Base-by-base conservation (phyloP, 2,329 filamentous ascomycete genomes). In the Monascus ruber region DNA sequence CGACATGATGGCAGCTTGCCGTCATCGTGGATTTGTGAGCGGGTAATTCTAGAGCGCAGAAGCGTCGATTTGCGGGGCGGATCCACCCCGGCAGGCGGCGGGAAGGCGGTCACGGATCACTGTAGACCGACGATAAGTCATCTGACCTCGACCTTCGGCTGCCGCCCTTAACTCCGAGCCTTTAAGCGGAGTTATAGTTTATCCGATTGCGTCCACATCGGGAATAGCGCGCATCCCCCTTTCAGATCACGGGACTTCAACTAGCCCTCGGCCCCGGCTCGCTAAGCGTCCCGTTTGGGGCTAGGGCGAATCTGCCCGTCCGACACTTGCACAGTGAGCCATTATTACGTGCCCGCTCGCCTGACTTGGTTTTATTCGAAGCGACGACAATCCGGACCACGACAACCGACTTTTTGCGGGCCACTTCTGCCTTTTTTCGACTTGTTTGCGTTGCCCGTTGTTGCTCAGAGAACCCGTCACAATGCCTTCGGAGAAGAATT, bases 401-500 rank as follows among this genome's bases (percentile, higher is more conserved):
- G 47, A 49, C 49, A 42, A 44, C 46, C 41, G 58, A 63, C 58
- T 54, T 60, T 51, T 58, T 54, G 55, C 58, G 56, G 56, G 59
- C 59, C 57, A 59, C 55, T 49, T 49, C 58, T 63, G 56, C 53
- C 58, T 56, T 61, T 54, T 55, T 59, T 58, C 55, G 56, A 63
- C 57, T 63, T 62, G 50, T 56, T 55, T 55, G 56, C 51, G 53
- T 59, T 60, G 58, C 57, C 58, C 55, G 59, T 52, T 56, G 57
- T 54, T 53, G 54, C 57, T 61, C 60, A 63, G 61, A 62, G 50
- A 55, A 59, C 54, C 65, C 70, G 70, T 72, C 81, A 87, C 77
- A 70, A 91, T 91, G 84, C 78, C 82, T 83, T 81, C 83, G 65
- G 83, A 85, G 79, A 75, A 81, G 66, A 83, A 83, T 72, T 83